A percentile compares a stretch with the other conserved stretches of the same genome.
phyloP scores from a whole-genome alignment of 345 rosid species.

The Arabidopsis thaliana region DNA sequence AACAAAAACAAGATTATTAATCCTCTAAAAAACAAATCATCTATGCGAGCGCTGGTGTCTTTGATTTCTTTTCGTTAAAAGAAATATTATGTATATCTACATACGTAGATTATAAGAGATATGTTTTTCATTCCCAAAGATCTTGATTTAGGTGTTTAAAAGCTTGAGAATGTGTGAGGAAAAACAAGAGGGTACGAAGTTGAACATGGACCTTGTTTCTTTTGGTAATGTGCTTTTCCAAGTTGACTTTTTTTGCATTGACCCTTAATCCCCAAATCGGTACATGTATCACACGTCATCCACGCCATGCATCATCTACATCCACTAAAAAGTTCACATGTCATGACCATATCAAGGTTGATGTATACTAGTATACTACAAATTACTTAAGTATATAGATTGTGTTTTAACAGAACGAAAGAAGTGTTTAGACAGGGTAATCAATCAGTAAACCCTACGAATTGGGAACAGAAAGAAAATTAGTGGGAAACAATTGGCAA shows the following conservation, averaged over 20 bases:
- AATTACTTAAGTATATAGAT: conserved; percentile 2
- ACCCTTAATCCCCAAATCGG: conserved; percentile 31
- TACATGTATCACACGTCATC: conserved; percentile 37
- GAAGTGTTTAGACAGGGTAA: background rate
- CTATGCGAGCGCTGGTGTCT: conserved; percentile 2
- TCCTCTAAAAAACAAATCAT: background rate
- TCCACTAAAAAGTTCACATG: background rate
- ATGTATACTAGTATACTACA: background rate
- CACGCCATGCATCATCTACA: conserved; percentile 17
- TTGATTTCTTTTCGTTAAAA: background rate
- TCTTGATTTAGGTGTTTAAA: conserved; percentile 26
- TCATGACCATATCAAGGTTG: background rate
- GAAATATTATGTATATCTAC: background rate
- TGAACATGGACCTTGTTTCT: conserved; percentile 35
- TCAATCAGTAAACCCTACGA: background rate
- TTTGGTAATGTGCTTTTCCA: conserved; percentile 37
- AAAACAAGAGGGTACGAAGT: conserved; percentile 11
- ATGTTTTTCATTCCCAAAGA: conserved; percentile 15
- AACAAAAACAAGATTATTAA: background rate
- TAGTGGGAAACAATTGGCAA: conserved; percentile 9
- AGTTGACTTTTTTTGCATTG: conserved; percentile 41
- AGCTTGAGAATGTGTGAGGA: conserved; percentile 22
- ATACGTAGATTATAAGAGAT: background rate
- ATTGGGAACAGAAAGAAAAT: background rate
- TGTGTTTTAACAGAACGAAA: background rate